phyloP scores from a whole-genome alignment of 2,329 filamentous ascomycete species.

The Pyrenophora teres region DNA sequence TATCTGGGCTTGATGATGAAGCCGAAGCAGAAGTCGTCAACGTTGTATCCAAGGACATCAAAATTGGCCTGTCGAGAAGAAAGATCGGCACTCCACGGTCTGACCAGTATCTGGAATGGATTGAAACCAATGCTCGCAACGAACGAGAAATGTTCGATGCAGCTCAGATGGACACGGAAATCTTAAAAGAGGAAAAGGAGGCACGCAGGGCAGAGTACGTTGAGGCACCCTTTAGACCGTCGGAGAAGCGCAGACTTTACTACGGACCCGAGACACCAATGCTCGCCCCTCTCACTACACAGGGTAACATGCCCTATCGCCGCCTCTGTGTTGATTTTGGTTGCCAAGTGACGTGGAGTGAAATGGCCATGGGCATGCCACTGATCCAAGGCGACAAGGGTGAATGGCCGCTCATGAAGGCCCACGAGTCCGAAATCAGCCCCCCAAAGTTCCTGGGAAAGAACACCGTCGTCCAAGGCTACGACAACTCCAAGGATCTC shows the following conservation, averaged over 20 bases:
- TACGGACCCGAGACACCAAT: slow-evolving; percentile 93
- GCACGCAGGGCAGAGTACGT: slow-evolving; percentile 79
- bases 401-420: slow-evolving; percentile 95
- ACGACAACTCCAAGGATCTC: slow-evolving; percentile 81
- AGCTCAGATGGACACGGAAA: slow-evolving; percentile 40
- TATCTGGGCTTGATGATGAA: slow-evolving; percentile 48
- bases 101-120: slow-evolving; percentile 77
- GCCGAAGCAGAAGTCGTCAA: slow-evolving; percentile 72
- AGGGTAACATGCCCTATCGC: slow-evolving; percentile 94
- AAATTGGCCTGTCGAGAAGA: slow-evolving; percentile 75
- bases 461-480: slow-evolving; percentile 68
- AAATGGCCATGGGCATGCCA: slow-evolving; percentile 94
- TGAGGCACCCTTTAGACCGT: slow-evolving; percentile 86
- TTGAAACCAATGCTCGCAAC: slow-evolving; percentile 65
- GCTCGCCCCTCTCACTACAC: slow-evolving; percentile 92
- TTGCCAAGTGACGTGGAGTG: slow-evolving; percentile 92
- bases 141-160: slow-evolving; percentile 43
- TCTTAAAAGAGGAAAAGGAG: slow-evolving; percentile 47
- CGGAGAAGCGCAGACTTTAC: slow-evolving; percentile 91
- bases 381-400: slow-evolving; percentile 86
- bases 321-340: slow-evolving; percentile 87
- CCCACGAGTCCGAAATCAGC: slow-evolving; percentile 78
- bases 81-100: slow-evolving; percentile 72
- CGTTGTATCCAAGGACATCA: slow-evolving; percentile 69
- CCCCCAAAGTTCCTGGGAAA: slow-evolving; percentile 70